Conservation (phyloP, 2,329 filamentous ascomycete genomes). For the Monosporascus sp. region DNA sequence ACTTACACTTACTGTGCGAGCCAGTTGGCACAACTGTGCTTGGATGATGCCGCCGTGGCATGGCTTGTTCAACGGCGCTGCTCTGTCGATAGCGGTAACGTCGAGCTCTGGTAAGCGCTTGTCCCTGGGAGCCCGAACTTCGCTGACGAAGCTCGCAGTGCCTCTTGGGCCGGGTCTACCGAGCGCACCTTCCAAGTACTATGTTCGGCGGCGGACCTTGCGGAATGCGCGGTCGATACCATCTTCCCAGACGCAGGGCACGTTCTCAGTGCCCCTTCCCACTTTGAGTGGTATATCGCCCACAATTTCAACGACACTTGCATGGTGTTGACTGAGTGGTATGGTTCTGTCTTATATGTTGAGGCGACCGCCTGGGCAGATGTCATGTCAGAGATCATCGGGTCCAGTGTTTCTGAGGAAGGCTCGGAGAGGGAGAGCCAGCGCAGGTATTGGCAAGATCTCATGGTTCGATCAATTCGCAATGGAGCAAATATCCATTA, state of each 20-base stretch:
- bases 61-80: not conserved
- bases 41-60: not conserved
- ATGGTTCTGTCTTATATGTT: not conserved
- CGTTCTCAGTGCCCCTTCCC: not conserved
- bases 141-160: not conserved
- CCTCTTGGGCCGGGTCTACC: not conserved
- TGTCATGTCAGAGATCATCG: not conserved
- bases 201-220: not conserved
- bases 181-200: not conserved
- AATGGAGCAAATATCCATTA: not conserved
- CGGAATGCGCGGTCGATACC: not conserved
- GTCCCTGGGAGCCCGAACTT: not conserved
- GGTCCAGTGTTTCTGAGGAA: not conserved
- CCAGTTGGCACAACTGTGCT: not conserved
- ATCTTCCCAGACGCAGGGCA: not conserved
- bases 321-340: not conserved
- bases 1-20: not conserved
- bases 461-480: not conserved
- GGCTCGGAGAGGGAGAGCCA: not conserved
- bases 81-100: not conserved
- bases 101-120: not conserved
- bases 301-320: not conserved
- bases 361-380: not conserved
- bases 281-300: not conserved
- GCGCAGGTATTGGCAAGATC: not conserved